Base-by-base conservation (phyloP, 176 grass and related monocot genomes). In the Phragmites australis region DNA sequence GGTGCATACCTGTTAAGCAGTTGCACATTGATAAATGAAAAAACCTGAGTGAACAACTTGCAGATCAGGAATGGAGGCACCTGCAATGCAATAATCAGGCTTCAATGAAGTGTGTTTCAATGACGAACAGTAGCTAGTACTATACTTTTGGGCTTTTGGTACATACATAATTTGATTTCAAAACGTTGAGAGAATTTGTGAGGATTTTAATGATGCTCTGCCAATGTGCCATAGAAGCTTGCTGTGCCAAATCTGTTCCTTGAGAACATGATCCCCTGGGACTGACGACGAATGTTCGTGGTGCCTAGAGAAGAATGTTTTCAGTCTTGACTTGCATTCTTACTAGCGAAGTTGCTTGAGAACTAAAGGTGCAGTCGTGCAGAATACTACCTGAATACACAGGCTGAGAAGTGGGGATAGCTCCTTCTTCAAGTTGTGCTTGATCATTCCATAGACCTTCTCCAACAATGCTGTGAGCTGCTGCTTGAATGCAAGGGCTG, bases 1-100 rank as follows among this genome's bases (percentile, higher is more conserved):
- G 74, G 51, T 22, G 14, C 51, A 1, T 74, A 91, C 92, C 92
- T 94, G 76, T 94, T 94, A 72, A 94, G 91, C 25, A 94, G 71
- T 87, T 94, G 88, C 21, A 91, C 85, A 59, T 94, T 94, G 56
- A 94, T 94, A 64, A 83, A 94, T 48, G 88, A 94, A 67, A 94
- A 94, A 19, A 91, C 48, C 76, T 94, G 92, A 39, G 86, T 86
- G 65, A 85, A 84, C 22, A 94, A 41, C 45, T 88, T 94, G 88
- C 83, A 82, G 11, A 86, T 89, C 68, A 89, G 83, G 73, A 89
- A 86, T 8, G 88, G 42, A 78, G 88, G 83, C 41, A 86, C 83
- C 88, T 89, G 58, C 72, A 59, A 21, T 21, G 17, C 5, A 78
- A 78, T 63, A 78, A 78, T 63, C 6, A 82, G 15, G 7, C 5